Base-by-base conservation (phyloP, 1,284 basidiomycete genomes). In the Cryptococcus maquisensis region DNA sequence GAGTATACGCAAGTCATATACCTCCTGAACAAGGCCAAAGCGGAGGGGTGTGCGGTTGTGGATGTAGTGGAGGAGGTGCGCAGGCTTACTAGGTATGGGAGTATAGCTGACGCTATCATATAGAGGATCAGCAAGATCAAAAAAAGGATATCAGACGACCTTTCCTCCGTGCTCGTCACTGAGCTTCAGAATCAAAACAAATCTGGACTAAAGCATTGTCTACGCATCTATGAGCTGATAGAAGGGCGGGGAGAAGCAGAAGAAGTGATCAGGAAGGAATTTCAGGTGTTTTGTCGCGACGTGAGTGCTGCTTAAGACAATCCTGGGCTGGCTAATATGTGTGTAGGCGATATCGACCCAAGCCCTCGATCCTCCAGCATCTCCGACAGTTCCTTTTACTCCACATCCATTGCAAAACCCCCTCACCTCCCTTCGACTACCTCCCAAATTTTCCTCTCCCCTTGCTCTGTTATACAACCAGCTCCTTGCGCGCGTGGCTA, bases 1-100 rank as follows among this genome's bases (percentile, higher is more conserved):
- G 94, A 96, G 73, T 96, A 94, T 70, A 90, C 84, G 3, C 92
- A 97, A 69, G 81, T 97, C n/a, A 79, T 91, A 36, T 98, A 97
- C 71, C 87, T 96, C 63, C 82, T 85, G 38, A 82, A 84, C 16
- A 94, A 96, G 71, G 90, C 92, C 16, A 80, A 83, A 10, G 78
- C 78, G 12, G 86, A 90, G 63, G 81, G 82, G 2, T 90, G 89
- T 69, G 81, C 80, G 9, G 91, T 90, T 64, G 83, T 94, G 2
- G 82, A 87, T 54, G 86, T 87, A 60, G 82, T 92, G 15, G 84
- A 90, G 79, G 88, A 87, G 82, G 92, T 94, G 73, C 79, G 88
- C 28, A 5, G 9, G 28, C n/a, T 36, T 9, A 21, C 20, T 10
- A 20, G 24, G 9, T 44, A 24, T 8, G 24, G 15, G 16, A 16